A percentile compares a stretch with the other conserved stretches of the same genome.
Evolutionary conservation across 2,329 filamentous ascomycete genomes (phyloP).

Genomic region (Escovopsis sp.): DNA sequence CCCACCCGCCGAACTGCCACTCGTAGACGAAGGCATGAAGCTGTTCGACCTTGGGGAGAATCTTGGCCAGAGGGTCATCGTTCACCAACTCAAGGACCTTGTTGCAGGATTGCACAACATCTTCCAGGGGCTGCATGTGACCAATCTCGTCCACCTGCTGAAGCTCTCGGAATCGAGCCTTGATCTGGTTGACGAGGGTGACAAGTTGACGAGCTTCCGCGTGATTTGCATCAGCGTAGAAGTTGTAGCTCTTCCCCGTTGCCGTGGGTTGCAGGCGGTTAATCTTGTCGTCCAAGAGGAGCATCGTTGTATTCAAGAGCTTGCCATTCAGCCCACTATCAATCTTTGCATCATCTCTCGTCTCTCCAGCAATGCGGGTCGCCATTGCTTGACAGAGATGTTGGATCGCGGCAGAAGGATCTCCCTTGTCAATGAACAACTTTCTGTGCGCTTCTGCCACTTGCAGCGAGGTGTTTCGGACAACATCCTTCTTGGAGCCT

Average conservation of each 20-base stretch:
- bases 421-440: conserved; percentile 32
- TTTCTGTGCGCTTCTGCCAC: conserved; percentile 46
- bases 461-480: conserved; percentile 42
- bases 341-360: conserved; percentile 13
- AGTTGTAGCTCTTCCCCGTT: conserved; percentile 51
- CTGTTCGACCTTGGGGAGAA: conserved; percentile 76
- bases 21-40: conserved; percentile 76
- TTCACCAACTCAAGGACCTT: conserved; percentile 63
- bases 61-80: conserved; percentile 70
- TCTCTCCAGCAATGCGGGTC: conserved; percentile 19
- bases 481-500: conserved; percentile 22
- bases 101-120: conserved; percentile 62
- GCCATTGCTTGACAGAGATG: conserved; percentile 30
- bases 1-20: conserved; percentile 80
- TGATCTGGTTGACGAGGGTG: conserved; percentile 51
- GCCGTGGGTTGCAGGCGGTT: conserved; percentile 23
- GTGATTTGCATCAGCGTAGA: conserved; percentile 74
- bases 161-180: conserved; percentile 58
- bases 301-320: conserved; percentile 51
- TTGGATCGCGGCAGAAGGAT: conserved; percentile 27
- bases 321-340: conserved; percentile 29
- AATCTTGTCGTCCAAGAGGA: conserved; percentile 49
- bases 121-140: conserved; percentile 61
- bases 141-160: conserved; percentile 49
- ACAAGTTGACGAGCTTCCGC: conserved; percentile 62